Conservation (phyloP, 2,329 filamentous ascomycete species). For the Fusarium dlaminii region DNA sequence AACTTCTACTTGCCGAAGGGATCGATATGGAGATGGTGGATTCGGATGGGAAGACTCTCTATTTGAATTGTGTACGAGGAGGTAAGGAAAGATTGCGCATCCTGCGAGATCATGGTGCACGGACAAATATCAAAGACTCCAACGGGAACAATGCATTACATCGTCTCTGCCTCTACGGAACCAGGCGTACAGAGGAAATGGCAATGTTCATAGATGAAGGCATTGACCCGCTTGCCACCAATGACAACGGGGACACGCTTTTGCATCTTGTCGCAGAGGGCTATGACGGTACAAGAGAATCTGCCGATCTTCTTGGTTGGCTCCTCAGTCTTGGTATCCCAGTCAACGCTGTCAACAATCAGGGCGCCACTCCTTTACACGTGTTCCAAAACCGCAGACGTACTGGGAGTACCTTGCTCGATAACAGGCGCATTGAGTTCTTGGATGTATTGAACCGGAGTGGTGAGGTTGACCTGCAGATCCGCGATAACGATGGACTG, state of each 20-base stretch:
- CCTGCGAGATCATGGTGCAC: constrained; percentile 14
- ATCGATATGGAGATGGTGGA: constrained; percentile 18
- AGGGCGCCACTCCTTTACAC: constrained; percentile 29
- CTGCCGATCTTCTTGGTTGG: constrained; percentile 2
- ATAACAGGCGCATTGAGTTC: neutral
- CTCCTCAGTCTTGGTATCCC: constrained; percentile 19
- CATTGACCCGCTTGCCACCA: constrained; percentile 17
- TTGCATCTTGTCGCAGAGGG: constrained; percentile 17
- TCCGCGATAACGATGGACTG: constrained; percentile 23
- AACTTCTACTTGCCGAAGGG: constrained; percentile 18
- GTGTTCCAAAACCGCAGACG: neutral
- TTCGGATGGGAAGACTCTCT: constrained; percentile 14
- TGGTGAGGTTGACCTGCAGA: constrained; percentile 7
- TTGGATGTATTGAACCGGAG: constrained; percentile 7
- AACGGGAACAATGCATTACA: constrained; percentile 28
- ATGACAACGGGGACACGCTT: constrained; percentile 21
- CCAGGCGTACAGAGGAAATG: neutral
- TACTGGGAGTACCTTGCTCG: neutral
- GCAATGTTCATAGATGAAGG: constrained; percentile 6
- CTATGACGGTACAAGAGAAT: neutral
- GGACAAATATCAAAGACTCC: neutral
- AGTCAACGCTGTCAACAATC: constrained; percentile 27
- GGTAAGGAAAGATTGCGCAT: neutral
- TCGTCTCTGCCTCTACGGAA: neutral
- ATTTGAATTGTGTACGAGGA: constrained; percentile 6